Evolutionary conservation across 352 stramenopile genomes (phyloP).

Genomic region (Globisporangium sylvaticum): DNA sequence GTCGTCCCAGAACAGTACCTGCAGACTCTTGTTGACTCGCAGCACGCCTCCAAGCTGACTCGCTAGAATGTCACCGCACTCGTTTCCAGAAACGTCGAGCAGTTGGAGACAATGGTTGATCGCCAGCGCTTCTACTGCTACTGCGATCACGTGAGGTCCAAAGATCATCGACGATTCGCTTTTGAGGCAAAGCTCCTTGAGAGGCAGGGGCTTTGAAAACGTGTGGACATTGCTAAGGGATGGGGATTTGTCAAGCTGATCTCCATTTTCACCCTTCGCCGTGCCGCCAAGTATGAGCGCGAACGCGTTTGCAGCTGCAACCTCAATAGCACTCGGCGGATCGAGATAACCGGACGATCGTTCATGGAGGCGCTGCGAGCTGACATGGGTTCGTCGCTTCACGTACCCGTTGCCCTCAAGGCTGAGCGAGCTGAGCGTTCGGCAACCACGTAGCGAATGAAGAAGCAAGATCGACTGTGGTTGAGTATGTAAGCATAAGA

Average conservation of each 20-base stretch:
- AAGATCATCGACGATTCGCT: slow-evolving; percentile 51
- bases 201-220: slow-evolving; percentile 25
- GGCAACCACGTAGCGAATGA: slow-evolving; percentile 50
- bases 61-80: slow-evolving; percentile 61
- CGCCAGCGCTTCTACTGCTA: slow-evolving; percentile 39
- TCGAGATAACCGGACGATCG: slow-evolving; percentile 2
- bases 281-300: slow-evolving; percentile 35
- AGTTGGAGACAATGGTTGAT: slow-evolving; percentile 46
- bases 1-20: slow-evolving; percentile 72
- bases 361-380: slow-evolving; percentile 11
- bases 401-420: slow-evolving; percentile 69
- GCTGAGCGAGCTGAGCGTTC: slow-evolving; percentile 51
- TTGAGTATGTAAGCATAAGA: background rate
- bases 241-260: background rate
- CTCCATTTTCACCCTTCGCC: background rate
- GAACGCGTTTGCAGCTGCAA: slow-evolving; percentile 38
- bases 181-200: slow-evolving; percentile 60
- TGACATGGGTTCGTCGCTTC: slow-evolving; percentile 24
- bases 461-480: slow-evolving; percentile 51
- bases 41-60: slow-evolving; percentile 38
- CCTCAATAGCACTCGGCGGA: slow-evolving; percentile 28
- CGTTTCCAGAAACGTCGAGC: slow-evolving; percentile 72
- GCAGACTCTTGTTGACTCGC: slow-evolving; percentile 50
- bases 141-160: slow-evolving; percentile 39
- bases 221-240: slow-evolving; percentile 2